These are phyloP conservation scores for Cyberlindnera xishuangbannaensis DNA, from an alignment of 805 yeast genomes.

Conservation along the genomic window DNA sequence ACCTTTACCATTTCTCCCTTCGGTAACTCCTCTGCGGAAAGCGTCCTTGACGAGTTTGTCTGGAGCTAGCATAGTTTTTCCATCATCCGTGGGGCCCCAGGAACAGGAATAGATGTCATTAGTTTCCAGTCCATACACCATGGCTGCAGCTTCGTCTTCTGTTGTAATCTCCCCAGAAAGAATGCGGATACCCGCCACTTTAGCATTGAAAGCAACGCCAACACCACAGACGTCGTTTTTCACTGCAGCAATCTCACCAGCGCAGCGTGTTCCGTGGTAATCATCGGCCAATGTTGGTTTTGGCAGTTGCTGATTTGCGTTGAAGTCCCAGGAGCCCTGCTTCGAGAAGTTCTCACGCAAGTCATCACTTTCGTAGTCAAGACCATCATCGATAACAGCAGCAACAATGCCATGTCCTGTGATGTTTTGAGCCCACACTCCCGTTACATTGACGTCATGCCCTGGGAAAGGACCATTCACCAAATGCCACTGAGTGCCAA, in stretches of 20 bases:
- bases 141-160: conserved; percentile 88
- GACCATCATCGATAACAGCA: conserved; percentile 91
- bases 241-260: conserved; percentile 92
- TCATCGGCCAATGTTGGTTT: conserved; percentile 78
- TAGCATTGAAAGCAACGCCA: conserved; percentile 87
- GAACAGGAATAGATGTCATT: conserved; percentile 96
- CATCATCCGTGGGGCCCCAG: conserved; percentile 98
- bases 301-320: conserved; percentile 69
- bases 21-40: conserved; percentile 72
- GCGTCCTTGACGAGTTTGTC: conserved; percentile 74
- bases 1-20: conserved; percentile 79
- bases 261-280: conserved; percentile 95
- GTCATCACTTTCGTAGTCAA: conserved; percentile 78
- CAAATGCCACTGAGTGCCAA: conserved; percentile 88
- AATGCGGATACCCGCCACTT: conserved; percentile 87
- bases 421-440: conserved; percentile 75
- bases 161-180: conserved; percentile 73
- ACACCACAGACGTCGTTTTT: conserved; percentile 85
- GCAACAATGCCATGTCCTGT: conserved; percentile 81
- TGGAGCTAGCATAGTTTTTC: conserved; percentile 81
- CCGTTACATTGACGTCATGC: conserved; percentile 80
- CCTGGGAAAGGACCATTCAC: conserved; percentile 68
- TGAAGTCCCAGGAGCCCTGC: conserved; percentile 92
- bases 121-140: conserved; percentile 70
- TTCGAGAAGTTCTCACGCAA: conserved; percentile 59